phyloP scores from a whole-genome alignment of 495 filamentous ascomycete species.

The Penicillium paradoxum region DNA sequence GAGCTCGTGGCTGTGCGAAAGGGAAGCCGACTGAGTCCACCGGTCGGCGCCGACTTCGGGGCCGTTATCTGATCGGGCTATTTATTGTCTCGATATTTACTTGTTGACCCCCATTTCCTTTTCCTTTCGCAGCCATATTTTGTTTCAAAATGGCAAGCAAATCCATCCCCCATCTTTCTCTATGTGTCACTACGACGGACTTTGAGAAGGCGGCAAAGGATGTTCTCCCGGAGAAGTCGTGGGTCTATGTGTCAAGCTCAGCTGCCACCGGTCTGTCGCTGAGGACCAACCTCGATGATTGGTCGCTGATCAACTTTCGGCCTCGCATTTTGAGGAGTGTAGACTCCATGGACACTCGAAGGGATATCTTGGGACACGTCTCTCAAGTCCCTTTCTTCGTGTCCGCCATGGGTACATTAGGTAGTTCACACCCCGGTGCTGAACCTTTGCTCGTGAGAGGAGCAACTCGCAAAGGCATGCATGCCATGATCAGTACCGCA shows the following conservation, averaged over 20 bases:
- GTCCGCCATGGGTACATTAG: slow-evolving; percentile 18
- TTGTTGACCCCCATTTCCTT: background rate
- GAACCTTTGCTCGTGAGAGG: slow-evolving; percentile 15
- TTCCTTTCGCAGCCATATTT: background rate
- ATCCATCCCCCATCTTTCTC: slow-evolving; percentile 1
- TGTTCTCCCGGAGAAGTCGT: slow-evolving; percentile 17
- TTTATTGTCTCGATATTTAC: background rate
- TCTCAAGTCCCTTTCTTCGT: slow-evolving; percentile 17
- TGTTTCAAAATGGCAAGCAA: slow-evolving; percentile 2
- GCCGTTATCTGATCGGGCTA: background rate
- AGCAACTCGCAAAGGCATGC: slow-evolving; percentile 15
- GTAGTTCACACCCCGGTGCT: slow-evolving; percentile 13
- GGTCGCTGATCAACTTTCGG: slow-evolving; percentile 21
- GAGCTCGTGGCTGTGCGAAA: no score
- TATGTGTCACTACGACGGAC: slow-evolving; percentile 14
- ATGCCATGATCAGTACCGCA: slow-evolving; percentile 17
- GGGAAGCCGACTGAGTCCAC: background rate
- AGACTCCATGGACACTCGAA: slow-evolving; percentile 13
- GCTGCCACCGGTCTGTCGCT: slow-evolving; percentile 16
- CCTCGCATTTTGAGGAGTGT: slow-evolving; percentile 21
- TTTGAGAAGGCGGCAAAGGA: slow-evolving; percentile 17
- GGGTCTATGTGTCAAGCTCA: slow-evolving; percentile 21
- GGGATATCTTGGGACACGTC: slow-evolving; percentile 9
- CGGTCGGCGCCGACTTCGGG: background rate
- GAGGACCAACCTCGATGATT: slow-evolving; percentile 18